Conservation (phyloP, 257 asterid genomes). For the Fraxinus pennsylvanica region DNA sequence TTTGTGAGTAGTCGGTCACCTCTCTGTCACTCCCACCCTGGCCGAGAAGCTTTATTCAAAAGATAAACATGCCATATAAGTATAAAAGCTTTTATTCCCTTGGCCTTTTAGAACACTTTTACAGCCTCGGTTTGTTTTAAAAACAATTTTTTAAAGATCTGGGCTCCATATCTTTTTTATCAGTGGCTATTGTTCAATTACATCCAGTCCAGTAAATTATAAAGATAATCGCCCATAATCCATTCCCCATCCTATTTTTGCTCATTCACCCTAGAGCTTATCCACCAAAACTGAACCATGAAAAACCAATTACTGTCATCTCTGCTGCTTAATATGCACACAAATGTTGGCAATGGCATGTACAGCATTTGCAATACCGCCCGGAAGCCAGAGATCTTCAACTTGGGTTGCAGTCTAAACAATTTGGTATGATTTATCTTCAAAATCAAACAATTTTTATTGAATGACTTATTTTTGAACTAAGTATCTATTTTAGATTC, state of each 20-base stretch:
- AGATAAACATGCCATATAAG: neutral
- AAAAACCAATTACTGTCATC: conserved; percentile 19
- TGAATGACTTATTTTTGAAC: neutral
- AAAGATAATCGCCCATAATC: neutral
- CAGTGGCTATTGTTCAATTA: neutral
- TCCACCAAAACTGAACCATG: conserved; percentile 22
- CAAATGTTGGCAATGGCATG: conserved; percentile 18
- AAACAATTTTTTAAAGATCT: neutral
- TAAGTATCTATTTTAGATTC: neutral
- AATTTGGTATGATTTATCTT: neutral
- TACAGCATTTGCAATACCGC: neutral
- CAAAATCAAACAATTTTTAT: neutral
- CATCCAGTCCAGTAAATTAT: neutral
- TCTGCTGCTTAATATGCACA: conserved; percentile 19
- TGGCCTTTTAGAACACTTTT: neutral
- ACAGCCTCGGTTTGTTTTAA: neutral
- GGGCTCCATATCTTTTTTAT: conserved; percentile 17
- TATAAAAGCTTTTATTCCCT: neutral
- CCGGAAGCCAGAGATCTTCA: neutral
- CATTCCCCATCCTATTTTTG: conserved; percentile 6
- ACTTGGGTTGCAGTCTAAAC: neutral
- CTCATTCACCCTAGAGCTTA: conserved; percentile 4
- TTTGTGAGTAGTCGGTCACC: too few relatives aligned
- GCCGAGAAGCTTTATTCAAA: too few relatives aligned
- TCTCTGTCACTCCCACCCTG: too few relatives aligned